Percentiles rank a stretch among this genome's conserved stretches.
These are phyloP conservation scores for Cercospora beticola DNA, from an alignment of 2,329 filamentous ascomycete genomes.

Conservation along the genomic window DNA sequence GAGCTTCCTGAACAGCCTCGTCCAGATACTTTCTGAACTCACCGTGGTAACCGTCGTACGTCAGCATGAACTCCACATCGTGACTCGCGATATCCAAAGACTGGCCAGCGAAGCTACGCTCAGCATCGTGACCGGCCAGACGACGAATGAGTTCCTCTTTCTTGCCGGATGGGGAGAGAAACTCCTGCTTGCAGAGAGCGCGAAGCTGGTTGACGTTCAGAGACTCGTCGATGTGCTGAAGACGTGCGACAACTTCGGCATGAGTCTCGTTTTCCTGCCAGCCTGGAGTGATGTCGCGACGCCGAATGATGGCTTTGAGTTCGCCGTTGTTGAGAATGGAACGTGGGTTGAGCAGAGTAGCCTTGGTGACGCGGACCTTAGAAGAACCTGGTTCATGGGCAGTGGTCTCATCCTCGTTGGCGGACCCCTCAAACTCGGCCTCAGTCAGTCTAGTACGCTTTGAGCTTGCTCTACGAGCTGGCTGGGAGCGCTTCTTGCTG, in stretches of 20 bases:
- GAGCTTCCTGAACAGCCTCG: conserved; percentile 7
- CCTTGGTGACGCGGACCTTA: conserved; percentile 24
- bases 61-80: conserved; percentile 27
- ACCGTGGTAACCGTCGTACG: conserved; percentile 27
- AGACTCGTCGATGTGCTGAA: conserved; percentile 25
- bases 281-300: conserved; percentile 26
- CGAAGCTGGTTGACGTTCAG: conserved; percentile 23
- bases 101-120: conserved; percentile 17
- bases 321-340: conserved; percentile 29
- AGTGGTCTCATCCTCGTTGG: neutral
- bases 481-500: conserved; percentile 6
- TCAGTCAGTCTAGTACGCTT: neutral
- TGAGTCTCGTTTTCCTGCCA: conserved; percentile 27
- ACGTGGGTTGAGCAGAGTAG: conserved; percentile 33
- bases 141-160: conserved; percentile 29
- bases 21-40: neutral
- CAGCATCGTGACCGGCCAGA: conserved; percentile 33
- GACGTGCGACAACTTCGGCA: conserved; percentile 33
- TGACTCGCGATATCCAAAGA: conserved; percentile 14
- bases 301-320: conserved; percentile 29
- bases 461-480: conserved; percentile 3
- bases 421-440: neutral
- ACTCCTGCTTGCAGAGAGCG: conserved; percentile 20
- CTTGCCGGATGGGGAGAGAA: conserved; percentile 25
- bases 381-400: neutral